Evolutionary conservation across 164 flowering plant genomes (phyloP), one percentile per base, ranked within the genome.

Genomic region (Chimonanthus salicifolius): DNA sequence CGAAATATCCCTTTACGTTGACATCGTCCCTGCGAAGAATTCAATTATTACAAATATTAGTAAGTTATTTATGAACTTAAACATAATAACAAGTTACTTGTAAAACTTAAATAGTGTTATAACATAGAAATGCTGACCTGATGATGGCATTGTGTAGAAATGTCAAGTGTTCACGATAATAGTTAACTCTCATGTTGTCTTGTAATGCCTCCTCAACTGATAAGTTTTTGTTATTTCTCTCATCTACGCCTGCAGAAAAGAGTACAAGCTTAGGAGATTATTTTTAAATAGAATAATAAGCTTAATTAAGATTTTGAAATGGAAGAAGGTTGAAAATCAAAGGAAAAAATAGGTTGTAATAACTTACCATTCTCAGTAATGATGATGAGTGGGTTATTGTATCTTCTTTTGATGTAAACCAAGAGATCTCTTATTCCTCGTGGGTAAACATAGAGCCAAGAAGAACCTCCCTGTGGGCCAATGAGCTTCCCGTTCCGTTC

Each of bases 301-400:
- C 33, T 33, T 33, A 33, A 33, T 1, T 33, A 33, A 33, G 33
- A 33, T 33, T 33, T 33, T 33, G 33, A 33, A 33, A 33, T 33
- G 1, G 33, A 9, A 51, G 58, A 50, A 50, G 11, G 58, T 7
- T 8, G 58, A 8, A 51, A 11, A 15, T 51, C 3, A 8, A 54
- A 54, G 16, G n/a, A 54, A n/a, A 54, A 54, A 54, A n/a, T 13
- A 13, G 16, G 11, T 10, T 54, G 60, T 5, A 54, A 13, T 4
- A 15, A 11, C 58, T 68, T 70, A 89, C 91, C 91, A 74, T 87
- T 88, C 67, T 89, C 90, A 0, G 90, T 88, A 13, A 89, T 86
- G 74, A 78, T 82, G 58, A 89, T 80, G 4, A 66, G 13, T 2
- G 87, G 90, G 66, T 76, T 80, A 1, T 80, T 75, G 78, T 85